Base-by-base conservation (phyloP, 2,329 filamentous ascomycete species). In the Stachybotrys elegans region DNA sequence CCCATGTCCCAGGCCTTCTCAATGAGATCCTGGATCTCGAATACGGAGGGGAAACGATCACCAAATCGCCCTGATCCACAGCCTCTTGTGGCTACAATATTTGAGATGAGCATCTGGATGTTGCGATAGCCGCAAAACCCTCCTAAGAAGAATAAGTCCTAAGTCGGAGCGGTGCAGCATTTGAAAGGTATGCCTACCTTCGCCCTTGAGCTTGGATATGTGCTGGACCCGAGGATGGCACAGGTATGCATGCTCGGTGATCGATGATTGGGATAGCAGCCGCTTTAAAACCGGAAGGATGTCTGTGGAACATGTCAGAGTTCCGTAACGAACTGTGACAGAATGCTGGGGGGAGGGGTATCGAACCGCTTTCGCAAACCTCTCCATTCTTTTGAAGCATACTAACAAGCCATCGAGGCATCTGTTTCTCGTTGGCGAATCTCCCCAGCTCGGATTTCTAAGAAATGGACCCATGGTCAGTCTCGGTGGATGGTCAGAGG, bases 71-170 rank as follows among this genome's bases (percentile, higher is more conserved):
- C 71, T 48, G 76, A 64, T 0, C 86, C 87, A 12, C 71, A 65
- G 12, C 71, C 71, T 31, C 69, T 62, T 2, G 78, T 68, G 8
- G 75, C 77, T 46, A 83, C 78, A 17, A 96, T 79, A 60, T 88
- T 91, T 0, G 90, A 92, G 13, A 85, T 70, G 53, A 96, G 66
- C 83, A 94, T 94, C 61, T 97, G 93, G 23, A 95, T 94, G 58
- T 95, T 97, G 32, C 92, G 79, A 61, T 96, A 97, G 4, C 92
- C 92, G 60, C 92, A 97, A 61, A 97, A 97, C 6, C 89, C 87
- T 19, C 90, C 90, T 79, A 19, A 3, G 21, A 3, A 29, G 16
- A 13, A 29, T 16, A 16, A 29, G 29, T 21, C 16, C 38, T 39
- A 22, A 41, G 21, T 16, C 38, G 14, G 21, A 5, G 5, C 19